Evolutionary conservation across 2,329 filamentous ascomycete genomes (phyloP), one percentile per base, ranked within the genome.

Genomic region (Scopulariopsis brevicaulis): DNA sequence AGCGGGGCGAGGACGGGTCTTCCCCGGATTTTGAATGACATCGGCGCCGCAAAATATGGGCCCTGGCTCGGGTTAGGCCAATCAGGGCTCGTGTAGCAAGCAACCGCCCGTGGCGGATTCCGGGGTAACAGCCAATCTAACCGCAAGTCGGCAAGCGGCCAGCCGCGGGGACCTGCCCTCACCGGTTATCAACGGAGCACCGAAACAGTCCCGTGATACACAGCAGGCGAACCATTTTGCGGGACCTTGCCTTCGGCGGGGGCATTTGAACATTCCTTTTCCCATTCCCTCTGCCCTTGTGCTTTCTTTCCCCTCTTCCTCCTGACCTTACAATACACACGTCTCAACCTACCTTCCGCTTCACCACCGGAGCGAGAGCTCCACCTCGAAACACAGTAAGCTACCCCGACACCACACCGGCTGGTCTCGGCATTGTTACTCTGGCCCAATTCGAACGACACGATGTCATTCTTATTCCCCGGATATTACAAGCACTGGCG

Each of bases 401-500:
- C 5, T 40, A 14, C 37, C 40, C 40, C 40, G 15, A n/a, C 18
- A 43, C 15, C n/a, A 20, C 20, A n/a, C 24, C 22, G 46, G 20
- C n/a, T 22, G 46, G 46, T 14, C n/a, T 50, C 12, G 22, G 22
- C 20, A 50, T 50, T 50, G n/a, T 4, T 6, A 12, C 11, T 7
- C 46, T 22, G 20, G 5, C 3, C 20, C 46, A 24, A 50, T 8
- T n/a, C 37, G 20, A 22, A 22, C n/a, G 12, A 50, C 12, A 34
- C 12, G 15, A 57, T 57, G 55, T 35, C 46, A 12, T 57, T 52
- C 22, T 32, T 57, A 18, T 46, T 57, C 22, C 55, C 55, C 15
- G 48, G 55, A 3, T 57, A 57, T 28, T 53, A 53, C 40, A 40
- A 52, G 20, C 55, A 57, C 50, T 40, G 20, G 34, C 55, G 55